Evolutionary conservation across 768 basidiomycete species (phyloP).

Genomic region (Trametes elegans): DNA sequence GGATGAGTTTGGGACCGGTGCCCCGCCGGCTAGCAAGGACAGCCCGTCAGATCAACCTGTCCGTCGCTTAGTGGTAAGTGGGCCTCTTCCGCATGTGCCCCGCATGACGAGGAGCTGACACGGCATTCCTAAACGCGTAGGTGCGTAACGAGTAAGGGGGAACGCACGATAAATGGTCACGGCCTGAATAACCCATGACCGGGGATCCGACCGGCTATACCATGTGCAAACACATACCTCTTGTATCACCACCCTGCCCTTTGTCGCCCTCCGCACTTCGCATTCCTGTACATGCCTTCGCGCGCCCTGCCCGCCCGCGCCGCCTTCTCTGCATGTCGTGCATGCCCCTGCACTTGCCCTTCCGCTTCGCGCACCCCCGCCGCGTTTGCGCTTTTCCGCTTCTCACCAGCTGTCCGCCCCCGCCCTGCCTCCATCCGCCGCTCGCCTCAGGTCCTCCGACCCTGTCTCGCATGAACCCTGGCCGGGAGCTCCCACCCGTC

Average conservation of each 20-base stretch:
- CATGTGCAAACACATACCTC: constrained; percentile 10
- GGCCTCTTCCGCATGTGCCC: not conserved
- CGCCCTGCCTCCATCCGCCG: constrained; percentile 3
- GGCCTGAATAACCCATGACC: not conserved
- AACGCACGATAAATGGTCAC: not conserved
- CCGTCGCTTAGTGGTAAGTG: constrained; percentile 19
- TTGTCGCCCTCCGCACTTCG: constrained; percentile 4
- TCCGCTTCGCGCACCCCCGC: not conserved
- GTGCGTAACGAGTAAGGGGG: constrained; percentile 23
- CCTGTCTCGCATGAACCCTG: not conserved
- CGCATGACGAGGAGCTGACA: too few relatives aligned
- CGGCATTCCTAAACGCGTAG: too few relatives aligned
- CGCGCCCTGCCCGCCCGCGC: not conserved
- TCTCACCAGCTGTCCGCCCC: not conserved
- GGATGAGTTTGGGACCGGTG: constrained; percentile 22
- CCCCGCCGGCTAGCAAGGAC: constrained; percentile 4
- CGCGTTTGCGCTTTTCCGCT: not conserved
- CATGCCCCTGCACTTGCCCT: not conserved
- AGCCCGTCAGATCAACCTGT: constrained; percentile 1
- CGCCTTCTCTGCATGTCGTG: not conserved
- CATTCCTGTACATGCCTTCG: constrained; percentile 3
- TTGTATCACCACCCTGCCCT: constrained; percentile 6
- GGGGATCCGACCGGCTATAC: constrained; percentile 11
- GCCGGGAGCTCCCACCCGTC: too few relatives aligned
- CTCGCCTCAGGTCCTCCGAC: not conserved